Percentiles rank a stretch among this genome's conserved stretches.
Evolutionary conservation across 1,284 basidiomycete species (phyloP).

Genomic region (Moesziomyces globuligerus): DNA sequence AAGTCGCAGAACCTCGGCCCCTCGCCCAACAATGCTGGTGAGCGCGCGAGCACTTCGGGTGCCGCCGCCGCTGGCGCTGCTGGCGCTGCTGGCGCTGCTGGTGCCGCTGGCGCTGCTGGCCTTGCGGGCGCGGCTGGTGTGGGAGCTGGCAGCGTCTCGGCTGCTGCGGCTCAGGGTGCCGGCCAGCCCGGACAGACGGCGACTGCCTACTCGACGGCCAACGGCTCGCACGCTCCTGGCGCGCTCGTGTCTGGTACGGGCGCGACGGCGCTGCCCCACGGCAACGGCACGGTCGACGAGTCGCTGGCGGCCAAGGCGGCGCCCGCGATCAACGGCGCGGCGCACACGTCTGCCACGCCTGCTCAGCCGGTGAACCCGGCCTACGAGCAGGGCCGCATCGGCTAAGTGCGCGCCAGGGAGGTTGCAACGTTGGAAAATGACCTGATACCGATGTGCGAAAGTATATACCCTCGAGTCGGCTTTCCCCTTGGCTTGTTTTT

Average conservation of each 20-base stretch:
- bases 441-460: constrained; percentile 40
- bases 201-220: constrained; percentile 37
- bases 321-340: constrained; percentile 46
- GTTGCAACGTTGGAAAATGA: not conserved
- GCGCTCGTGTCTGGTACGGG: constrained; percentile 38
- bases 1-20: constrained; percentile 47
- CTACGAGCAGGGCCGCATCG: constrained; percentile 31
- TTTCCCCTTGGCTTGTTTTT: not conserved
- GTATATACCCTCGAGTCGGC: constrained; percentile 35
- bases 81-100: constrained; percentile 15
- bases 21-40: constrained; percentile 32
- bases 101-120: constrained; percentile 12
- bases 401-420: constrained; percentile 10
- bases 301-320: constrained; percentile 33
- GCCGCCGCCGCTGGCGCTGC: constrained; percentile 7
- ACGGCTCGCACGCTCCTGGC: constrained; percentile 33
- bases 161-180: constrained; percentile 28
- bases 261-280: constrained; percentile 24
- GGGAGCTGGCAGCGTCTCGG: constrained; percentile 13
- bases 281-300: constrained; percentile 14
- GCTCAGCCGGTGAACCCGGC: constrained; percentile 47
- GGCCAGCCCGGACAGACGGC: constrained; percentile 32
- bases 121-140: constrained; percentile 5
- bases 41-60: constrained; percentile 16
- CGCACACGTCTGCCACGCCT: constrained; percentile 18